phyloP scores from a whole-genome alignment of 257 asterid genomes.

The Solanum tacnaense region DNA sequence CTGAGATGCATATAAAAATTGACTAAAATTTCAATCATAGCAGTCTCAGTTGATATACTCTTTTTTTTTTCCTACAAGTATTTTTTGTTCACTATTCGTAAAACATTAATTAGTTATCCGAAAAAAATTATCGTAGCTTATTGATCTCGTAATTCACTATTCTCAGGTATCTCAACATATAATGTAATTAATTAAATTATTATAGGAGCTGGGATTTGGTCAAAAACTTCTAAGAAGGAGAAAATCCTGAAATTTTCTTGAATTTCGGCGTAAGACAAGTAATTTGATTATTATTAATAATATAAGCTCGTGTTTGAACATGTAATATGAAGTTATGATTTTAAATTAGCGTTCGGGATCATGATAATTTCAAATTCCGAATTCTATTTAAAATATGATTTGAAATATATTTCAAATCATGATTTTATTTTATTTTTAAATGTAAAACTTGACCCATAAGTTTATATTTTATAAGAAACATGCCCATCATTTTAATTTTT shows the following conservation, averaged over 20 bases:
- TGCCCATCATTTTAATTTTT: neutral
- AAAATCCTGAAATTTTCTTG: neutral
- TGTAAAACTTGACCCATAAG: neutral
- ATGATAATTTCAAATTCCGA: neutral
- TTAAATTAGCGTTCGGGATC: neutral
- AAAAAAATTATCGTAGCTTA: neutral
- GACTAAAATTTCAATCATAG: neutral
- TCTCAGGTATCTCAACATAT: neutral
- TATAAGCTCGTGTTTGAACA: neutral
- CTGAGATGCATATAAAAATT: neutral
- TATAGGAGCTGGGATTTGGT: neutral
- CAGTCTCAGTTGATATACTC: neutral
- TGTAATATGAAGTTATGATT: neutral
- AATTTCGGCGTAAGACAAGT: neutral
- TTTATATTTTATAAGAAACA: neutral
- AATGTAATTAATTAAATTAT: neutral
- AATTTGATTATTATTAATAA: neutral
- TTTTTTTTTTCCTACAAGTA: neutral
- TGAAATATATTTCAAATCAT: neutral
- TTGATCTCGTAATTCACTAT: neutral
- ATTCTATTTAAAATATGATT: neutral
- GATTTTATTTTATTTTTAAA: neutral
- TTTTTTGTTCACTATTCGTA: neutral
- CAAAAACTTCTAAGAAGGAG: neutral
- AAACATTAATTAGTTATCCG: neutral